Evolutionary conservation across 202 grass and related monocot genomes (phyloP), one percentile per base, ranked within the genome.

Genomic region (Panicum virgatum): DNA sequence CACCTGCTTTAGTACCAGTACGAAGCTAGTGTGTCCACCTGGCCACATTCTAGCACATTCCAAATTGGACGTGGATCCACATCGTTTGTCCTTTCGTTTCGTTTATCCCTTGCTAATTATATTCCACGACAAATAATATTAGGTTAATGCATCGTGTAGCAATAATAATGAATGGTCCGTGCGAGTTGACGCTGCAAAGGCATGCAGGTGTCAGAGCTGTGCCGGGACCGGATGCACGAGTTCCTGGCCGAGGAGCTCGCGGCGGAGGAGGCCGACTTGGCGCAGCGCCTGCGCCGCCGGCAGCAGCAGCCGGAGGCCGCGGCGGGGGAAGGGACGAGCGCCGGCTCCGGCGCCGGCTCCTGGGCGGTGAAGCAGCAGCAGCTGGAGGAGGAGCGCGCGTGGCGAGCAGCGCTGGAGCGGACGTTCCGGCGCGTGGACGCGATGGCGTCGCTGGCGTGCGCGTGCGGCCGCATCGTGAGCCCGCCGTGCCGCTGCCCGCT

Each of bases 221-320:
- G 94, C 85, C 82, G 85, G 56, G 77, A 86, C 12, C 85, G 82
- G 66, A 88, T 97, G 94, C 94, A 97, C 84, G 77, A 44, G 37
- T 73, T 92, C 40, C 68, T 97, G 7, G 87, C 85, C 14, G 77
- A 90, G 69, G 94, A 94, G 76, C 83, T 97, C 7, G 66, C 75
- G 1, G 57, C 9, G 47, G 88, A 69, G 63, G 78, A 37, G 39
- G 11, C 74, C 8, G 4, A 0, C 20, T 22, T 59, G 9, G 8
- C 22, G 9, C 22, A 56, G 9, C 53, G 48, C 20, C 12, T 75
- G 3, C 34, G 8, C 0, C 38, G 56, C 0, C 73, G 56, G 8
- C 6, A 18, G 50, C 27, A 72, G 26, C 56, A 59, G 37, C n/a
- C n/a, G n/a, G 44, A 59, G 37, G 60, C 3, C 25, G 19, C 56